Evolutionary conservation across 495 filamentous ascomycete species (phyloP).

Genomic region (Podospora pseudopauciseta): DNA sequence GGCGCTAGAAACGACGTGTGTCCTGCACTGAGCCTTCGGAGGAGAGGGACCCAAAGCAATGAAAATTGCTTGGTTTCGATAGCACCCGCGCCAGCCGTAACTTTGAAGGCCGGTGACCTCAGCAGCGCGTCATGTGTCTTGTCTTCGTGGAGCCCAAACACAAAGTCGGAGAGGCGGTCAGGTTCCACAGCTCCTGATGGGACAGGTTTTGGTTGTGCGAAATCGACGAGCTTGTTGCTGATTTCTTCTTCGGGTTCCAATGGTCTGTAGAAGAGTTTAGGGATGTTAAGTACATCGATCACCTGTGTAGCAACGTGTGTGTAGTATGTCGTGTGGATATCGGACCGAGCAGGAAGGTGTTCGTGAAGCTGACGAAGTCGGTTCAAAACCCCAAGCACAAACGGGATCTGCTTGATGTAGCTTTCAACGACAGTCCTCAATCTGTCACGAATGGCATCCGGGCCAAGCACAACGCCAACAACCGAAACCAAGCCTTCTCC

Average conservation of each 20-base stretch:
- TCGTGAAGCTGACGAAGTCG: slow-evolving; percentile 8
- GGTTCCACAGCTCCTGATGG: not conserved
- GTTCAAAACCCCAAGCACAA: slow-evolving; percentile 17
- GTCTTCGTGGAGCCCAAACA: slow-evolving; percentile 10
- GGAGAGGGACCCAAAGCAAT: slow-evolving; percentile 24
- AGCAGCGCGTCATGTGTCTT: slow-evolving; percentile 9
- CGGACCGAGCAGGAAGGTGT: not conserved
- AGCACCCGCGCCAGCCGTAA: slow-evolving; percentile 11
- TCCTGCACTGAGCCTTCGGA: slow-evolving; percentile 8
- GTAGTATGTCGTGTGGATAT: slow-evolving; percentile 1
- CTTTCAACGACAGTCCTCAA: slow-evolving; percentile 14
- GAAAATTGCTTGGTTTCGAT: slow-evolving; percentile 10
- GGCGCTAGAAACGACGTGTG: slow-evolving; percentile 7
- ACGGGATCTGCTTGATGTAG: slow-evolving; percentile 10
- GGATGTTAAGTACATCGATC: slow-evolving; percentile 12
- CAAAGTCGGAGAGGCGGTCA: slow-evolving; percentile 11
- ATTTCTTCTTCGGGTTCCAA: not conserved
- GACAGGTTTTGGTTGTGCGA: not conserved
- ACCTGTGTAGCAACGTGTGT: not conserved
- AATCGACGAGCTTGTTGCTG: not conserved
- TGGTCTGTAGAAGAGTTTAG: slow-evolving; percentile 9
- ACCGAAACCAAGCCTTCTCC: slow-evolving; percentile 2
- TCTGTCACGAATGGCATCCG: slow-evolving; percentile 5
- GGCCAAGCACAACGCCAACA: not conserved
- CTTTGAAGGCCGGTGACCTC: slow-evolving; percentile 14